Percentiles rank a stretch among this genome's conserved stretches.
These are phyloP conservation scores for Thermomucor indicae-seudaticae DNA, from an alignment of 371 early-diverging fungal genomes.

Conservation along the genomic window DNA sequence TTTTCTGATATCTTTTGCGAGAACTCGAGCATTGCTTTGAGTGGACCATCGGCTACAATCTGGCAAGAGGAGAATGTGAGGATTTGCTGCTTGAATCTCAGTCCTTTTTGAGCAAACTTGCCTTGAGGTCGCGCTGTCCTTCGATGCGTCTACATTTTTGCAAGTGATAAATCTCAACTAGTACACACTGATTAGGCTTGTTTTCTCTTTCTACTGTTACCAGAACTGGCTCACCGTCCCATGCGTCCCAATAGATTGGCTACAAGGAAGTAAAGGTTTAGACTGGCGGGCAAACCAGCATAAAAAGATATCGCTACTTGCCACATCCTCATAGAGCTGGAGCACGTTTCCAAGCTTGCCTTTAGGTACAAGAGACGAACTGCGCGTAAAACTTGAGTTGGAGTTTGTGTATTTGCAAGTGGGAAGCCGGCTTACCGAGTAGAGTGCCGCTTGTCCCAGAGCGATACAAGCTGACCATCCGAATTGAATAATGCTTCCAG, in stretches of 20 bases:
- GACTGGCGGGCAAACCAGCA: neutral
- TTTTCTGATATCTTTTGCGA: conserved; percentile 57
- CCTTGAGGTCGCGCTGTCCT: conserved; percentile 24
- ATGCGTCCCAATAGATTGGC: conserved; percentile 84
- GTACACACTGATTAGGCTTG: neutral
- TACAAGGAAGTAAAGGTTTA: conserved; percentile 3
- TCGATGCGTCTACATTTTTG: conserved; percentile 32
- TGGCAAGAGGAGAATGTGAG: conserved; percentile 1
- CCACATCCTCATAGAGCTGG: conserved; percentile 82
- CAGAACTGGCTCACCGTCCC: conserved; percentile 41
- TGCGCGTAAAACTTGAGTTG: conserved; percentile 6
- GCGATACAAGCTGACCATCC: conserved; percentile 66
- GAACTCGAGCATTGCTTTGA: conserved; percentile 61
- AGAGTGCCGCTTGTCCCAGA: conserved; percentile 53
- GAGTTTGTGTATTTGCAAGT: neutral
- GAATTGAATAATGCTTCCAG: conserved; percentile 65
- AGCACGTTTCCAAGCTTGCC: conserved; percentile 76
- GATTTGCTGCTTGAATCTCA: no score
- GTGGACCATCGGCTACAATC: conserved; percentile 29
- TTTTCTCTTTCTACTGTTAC: neutral
- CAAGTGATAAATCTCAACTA: conserved; percentile 46
- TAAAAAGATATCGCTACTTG: conserved; percentile 13
- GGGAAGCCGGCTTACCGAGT: conserved; percentile 24
- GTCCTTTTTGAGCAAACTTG: no score
- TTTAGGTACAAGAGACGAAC: conserved; percentile 69